Base-by-base conservation (phyloP, 441 rosid species). In the Dalechampia spathulata region DNA sequence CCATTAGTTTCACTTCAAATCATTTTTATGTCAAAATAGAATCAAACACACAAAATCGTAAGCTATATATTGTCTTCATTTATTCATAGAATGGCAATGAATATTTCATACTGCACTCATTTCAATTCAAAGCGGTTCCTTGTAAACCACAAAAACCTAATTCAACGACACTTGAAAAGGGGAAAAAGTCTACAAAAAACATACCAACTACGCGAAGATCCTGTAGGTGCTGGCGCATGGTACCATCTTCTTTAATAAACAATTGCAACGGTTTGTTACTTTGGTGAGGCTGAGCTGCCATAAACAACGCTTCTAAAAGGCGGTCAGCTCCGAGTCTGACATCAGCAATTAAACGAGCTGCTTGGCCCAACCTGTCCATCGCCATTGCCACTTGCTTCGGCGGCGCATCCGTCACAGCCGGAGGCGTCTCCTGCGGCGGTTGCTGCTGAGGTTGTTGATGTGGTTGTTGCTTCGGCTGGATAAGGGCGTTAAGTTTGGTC, bases 381-480 rank as follows among this genome's bases (percentile, higher is more conserved):
- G 99, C 97, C 66, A 79, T 55, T 7, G 97, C 96, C 49, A 92
- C 99, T 79, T 89, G 96, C 74, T 86, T 89, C 25, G 99, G 97
- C 19, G 97, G 99, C 39, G 99, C 99, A 68, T 88, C 90, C 17
- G 66, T 77, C 26, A n/a, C n/a, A 8, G 26, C 57, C 15, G 57
- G 17, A 15, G 28, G 61, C 48, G 67, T 26, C 30, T 63, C 60
- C 13, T 46, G 66, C 34, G 36, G 65, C 17, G 37, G 55, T 23
- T 52, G 65, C 51, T 52, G 65, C 13, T 43, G 55, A 16, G 34
- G 65, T 26, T 44, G 66, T 7, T 11, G 49, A 27, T 38, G 63
- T n/a, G n/a, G 62, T 13, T 61, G 65, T 10, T 43, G 55, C 26
- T 61, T 58, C 44, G 47, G 60, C 7, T 28, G 49, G 38, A 42